Base-by-base conservation (phyloP, 148 eudicot species). In the Fagopyrum tataricum region DNA sequence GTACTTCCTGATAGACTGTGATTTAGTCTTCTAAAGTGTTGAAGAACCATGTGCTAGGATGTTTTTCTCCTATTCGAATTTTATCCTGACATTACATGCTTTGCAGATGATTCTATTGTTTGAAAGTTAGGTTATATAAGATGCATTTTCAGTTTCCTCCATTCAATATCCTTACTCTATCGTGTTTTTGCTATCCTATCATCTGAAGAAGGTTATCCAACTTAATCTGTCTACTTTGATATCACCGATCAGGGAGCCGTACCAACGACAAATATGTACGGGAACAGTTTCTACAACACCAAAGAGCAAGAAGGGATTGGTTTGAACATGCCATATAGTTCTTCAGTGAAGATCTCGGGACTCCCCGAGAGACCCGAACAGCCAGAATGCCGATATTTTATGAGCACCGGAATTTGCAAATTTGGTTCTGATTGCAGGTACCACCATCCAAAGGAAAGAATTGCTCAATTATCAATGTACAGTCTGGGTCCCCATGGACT, bases 331-430 rank as follows among this genome's bases (percentile, higher is more conserved):
- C 26, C 24, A 44, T 44, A 17, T 17, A 41, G n/a, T 41, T 3
- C 21, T 8, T 44, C 26, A 20, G 23, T 14, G 10, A 68, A 41
- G 24, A 44, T 70, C 39, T 44, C 48, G 18, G 17, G 52, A 78
- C 81, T 84, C 20, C 88, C 90, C 8, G 79, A 82, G 66, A 79
- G 88, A 77, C 86, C 86, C 4, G 88, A 80, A 31, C 84, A 83
- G 62, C 91, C 91, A 49, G 88, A 85, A 73, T 87, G 91, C 78
- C 84, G 86, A 5, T 78, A 87, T 76, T 87, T 83, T 77, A 87
- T 87, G 89, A 84, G 75, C 72, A 82, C 77, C 13, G 91, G 91
- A 10, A 80, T 44, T 76, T 87, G 91, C 82, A 85, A 85, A 83
- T 85, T 79, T 49, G 91, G 91, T 53, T 76, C 81, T 58, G 84